phyloP scores from a whole-genome alignment of 2,329 filamentous ascomycete species.

The Basipetospora chlamydospora region DNA sequence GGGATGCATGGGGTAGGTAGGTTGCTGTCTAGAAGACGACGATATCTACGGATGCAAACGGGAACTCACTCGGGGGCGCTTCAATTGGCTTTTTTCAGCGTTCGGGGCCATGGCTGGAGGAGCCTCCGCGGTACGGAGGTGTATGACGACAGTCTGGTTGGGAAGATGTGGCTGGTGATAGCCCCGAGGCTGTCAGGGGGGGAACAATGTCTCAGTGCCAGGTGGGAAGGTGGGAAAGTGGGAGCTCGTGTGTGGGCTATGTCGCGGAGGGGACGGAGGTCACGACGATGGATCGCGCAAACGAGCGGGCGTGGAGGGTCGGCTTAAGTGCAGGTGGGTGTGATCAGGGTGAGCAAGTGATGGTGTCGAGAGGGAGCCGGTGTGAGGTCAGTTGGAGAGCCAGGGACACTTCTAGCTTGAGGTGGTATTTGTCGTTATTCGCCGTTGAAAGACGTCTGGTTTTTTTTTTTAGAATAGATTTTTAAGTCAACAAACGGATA shows the following conservation, averaged over 20 bases:
- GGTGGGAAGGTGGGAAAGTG: not conserved
- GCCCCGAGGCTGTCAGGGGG: constrained; percentile 1
- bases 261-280: not conserved
- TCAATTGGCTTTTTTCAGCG: constrained; percentile 69
- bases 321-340: too few species aligned
- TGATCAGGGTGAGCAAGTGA: constrained; percentile 3
- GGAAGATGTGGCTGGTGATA: constrained; percentile 11
- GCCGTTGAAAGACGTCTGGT: too few species aligned
- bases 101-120: constrained; percentile 37
- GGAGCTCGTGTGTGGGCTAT: not conserved
- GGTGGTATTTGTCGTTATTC: too few species aligned
- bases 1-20: too few species aligned
- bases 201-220: constrained; percentile 1
- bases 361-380: constrained; percentile 5
- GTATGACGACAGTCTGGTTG: constrained; percentile 24
- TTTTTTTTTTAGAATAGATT: too few species aligned
- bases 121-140: constrained; percentile 1
- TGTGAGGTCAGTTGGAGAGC: too few species aligned
- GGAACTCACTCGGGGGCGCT: constrained; percentile 56
- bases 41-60: constrained; percentile 13
- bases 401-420: too few species aligned
- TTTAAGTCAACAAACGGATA: too few species aligned
- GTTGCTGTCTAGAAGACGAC: constrained; percentile 3
- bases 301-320: too few species aligned
- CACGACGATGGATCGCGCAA: too few species aligned